These are phyloP conservation scores for Arabidopsis thaliana DNA, from an alignment of 345 rosid species.

Conservation along the genomic window TAIR10.1 NC_003075.7:2780501-2781000, in stretches of 20 bases:
- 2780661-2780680: conserved; percentile 50
- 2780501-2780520: conserved; percentile 24
- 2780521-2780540: conserved; percentile 28
- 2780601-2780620: conserved; percentile 60
- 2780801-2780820: too few relatives aligned
- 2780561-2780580: background rate
- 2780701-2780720: background rate
- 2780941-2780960: background rate
- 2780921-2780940: background rate
- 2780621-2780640: conserved; percentile 50
- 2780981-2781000: background rate
- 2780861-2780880: too few relatives aligned
- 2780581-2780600: conserved; percentile 52
- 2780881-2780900: too few relatives aligned
- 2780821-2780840: too few relatives aligned
- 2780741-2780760: too few relatives aligned
- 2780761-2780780: too few relatives aligned
- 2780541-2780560: conserved; percentile 13
- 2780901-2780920: too few relatives aligned
- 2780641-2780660: conserved; percentile 47
- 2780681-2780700: conserved; percentile 53
- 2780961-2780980: too few relatives aligned
- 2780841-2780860: too few relatives aligned
- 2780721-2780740: background rate
- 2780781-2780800: too few relatives aligned